These are phyloP conservation scores for Magnolia sinica DNA, from an alignment of 164 flowering plant species.

Conservation along the genomic window DNA sequence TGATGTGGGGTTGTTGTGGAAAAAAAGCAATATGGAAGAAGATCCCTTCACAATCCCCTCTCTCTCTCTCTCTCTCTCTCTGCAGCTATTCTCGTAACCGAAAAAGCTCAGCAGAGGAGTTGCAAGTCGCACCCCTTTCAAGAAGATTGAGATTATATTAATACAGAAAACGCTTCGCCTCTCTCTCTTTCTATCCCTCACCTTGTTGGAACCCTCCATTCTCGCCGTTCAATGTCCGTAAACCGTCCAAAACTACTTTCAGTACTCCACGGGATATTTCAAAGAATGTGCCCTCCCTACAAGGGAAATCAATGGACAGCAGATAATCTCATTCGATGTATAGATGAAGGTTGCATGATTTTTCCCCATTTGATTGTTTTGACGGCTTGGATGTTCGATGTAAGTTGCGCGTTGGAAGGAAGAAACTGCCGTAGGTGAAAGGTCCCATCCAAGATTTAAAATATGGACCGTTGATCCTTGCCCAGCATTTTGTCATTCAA, in stretches of 20 bases:
- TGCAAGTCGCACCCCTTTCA: background rate
- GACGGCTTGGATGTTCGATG: no score
- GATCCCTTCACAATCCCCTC: slow-evolving; percentile 10
- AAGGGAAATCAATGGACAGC: background rate
- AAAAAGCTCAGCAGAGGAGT: background rate
- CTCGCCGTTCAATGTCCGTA: slow-evolving; percentile 1
- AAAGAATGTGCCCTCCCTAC: background rate
- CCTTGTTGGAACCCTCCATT: background rate
- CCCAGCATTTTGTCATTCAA: no score
- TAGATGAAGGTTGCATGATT: no score
- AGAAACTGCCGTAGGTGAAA: no score
- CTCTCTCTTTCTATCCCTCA: background rate
- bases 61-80: slow-evolving; percentile 1
- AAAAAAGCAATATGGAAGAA: background rate
- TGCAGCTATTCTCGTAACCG: background rate
- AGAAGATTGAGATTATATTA: background rate
- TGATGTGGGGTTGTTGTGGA: background rate
- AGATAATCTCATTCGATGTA: no score
- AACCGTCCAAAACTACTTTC: background rate
- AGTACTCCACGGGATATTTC: background rate
- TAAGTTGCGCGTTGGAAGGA: no score
- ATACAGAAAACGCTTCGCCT: background rate
- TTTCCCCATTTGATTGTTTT: no score
- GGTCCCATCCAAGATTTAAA: no score
- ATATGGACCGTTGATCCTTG: no score